A percentile compares a stretch with the other conserved stretches of the same genome.
phyloP scores from a whole-genome alignment of 1,284 basidiomycete species.

The Sphagnurus paluster region DNA sequence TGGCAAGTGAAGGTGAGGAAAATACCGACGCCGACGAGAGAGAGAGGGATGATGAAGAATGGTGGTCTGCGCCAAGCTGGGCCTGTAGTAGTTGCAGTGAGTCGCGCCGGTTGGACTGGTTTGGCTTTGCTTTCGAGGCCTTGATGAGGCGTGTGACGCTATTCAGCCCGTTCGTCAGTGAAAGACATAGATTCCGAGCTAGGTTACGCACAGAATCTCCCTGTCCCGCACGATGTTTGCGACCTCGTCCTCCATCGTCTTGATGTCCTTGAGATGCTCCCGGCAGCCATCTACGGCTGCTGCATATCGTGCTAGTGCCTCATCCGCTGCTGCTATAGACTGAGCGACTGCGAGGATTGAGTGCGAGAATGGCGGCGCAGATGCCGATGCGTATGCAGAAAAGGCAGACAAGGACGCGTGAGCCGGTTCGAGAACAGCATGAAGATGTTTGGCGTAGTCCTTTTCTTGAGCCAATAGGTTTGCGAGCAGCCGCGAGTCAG shows the following conservation, averaged over 20 bases:
- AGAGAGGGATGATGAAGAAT: slow-evolving; percentile 31
- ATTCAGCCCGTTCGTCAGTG: slow-evolving; percentile 6
- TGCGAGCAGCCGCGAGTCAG: slow-evolving; percentile 68
- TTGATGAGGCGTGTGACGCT: slow-evolving; percentile 79
- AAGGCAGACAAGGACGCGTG: slow-evolving; percentile 65
- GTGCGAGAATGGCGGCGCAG: slow-evolving; percentile 54
- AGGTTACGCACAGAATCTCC: slow-evolving; percentile 68
- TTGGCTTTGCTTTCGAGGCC: slow-evolving; percentile 59
- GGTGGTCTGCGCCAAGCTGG: background rate
- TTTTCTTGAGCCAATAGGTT: slow-evolving; percentile 71
- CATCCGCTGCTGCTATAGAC: slow-evolving; percentile 60
- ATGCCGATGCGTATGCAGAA: slow-evolving; percentile 71
- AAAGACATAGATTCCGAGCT: background rate
- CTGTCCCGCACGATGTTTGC: slow-evolving; percentile 67
- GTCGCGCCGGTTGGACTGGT: slow-evolving; percentile 43
- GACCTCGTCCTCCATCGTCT: slow-evolving; percentile 69
- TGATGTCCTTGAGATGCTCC: slow-evolving; percentile 57
- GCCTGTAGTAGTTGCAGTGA: background rate
- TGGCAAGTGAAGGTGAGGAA: slow-evolving; percentile 33
- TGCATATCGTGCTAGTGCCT: slow-evolving; percentile 63
- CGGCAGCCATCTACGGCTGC: slow-evolving; percentile 65
- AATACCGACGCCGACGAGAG: slow-evolving; percentile 32
- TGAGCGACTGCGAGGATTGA: slow-evolving; percentile 61
- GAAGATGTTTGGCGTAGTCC: slow-evolving; percentile 64
- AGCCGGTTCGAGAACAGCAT: slow-evolving; percentile 54